A percentile compares a stretch with the other conserved stretches of the same genome.
These are phyloP conservation scores for Trichoderma breve DNA, from an alignment of 2,329 filamentous ascomycete species.

Conservation along the genomic window DNA sequence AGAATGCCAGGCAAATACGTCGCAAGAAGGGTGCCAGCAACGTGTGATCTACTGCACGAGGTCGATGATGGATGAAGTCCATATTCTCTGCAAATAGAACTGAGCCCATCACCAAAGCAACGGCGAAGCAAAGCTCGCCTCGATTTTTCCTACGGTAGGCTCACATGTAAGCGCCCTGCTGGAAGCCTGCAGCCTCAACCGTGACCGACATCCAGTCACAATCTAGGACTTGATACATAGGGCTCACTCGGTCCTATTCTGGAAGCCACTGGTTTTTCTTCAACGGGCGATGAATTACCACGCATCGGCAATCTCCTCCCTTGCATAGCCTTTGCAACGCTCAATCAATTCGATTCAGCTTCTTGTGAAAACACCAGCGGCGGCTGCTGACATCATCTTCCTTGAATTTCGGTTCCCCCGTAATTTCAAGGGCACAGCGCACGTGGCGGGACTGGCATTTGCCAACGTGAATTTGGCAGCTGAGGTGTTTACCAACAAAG, in stretches of 20 bases:
- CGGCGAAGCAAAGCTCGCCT: not conserved
- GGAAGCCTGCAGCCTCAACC: not conserved
- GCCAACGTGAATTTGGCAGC: not conserved
- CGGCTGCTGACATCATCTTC: not conserved
- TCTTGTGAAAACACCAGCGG: not conserved
- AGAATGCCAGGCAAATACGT: not conserved
- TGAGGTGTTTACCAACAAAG: not conserved
- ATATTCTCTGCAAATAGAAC: not conserved
- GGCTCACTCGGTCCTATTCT: not conserved
- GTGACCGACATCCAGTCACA: not conserved
- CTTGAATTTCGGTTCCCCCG: slow-evolving; percentile 1
- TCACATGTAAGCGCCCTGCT: not conserved
- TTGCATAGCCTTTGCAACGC: not conserved
- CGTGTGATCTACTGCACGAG: not conserved
- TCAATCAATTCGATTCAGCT: not conserved
- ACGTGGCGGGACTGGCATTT: slow-evolving; percentile 5
- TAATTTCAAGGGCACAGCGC: not conserved
- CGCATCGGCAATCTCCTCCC: not conserved
- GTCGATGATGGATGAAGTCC: not conserved
- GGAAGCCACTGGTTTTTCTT: not conserved
- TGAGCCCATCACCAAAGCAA: not conserved
- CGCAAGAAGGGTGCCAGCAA: not conserved
- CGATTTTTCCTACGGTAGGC: not conserved
- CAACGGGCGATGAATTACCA: not conserved
- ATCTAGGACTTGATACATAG: not conserved